Base-by-base conservation (phyloP, 352 stramenopile species). In the Globisporangium middletonii region DNA sequence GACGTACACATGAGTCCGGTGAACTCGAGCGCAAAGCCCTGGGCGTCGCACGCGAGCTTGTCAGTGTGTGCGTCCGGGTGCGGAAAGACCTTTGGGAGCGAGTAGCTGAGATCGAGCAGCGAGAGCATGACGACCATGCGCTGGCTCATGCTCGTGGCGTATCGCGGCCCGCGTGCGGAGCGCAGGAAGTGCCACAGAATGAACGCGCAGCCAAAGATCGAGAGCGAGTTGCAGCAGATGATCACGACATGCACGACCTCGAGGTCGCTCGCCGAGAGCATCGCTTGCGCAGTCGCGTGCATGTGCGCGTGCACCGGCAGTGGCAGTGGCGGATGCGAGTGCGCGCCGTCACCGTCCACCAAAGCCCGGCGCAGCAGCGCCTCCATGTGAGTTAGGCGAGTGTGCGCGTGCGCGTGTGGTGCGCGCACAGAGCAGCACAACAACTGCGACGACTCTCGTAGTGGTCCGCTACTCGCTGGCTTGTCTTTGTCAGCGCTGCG, bases 81-180 rank as follows among this genome's bases (percentile, higher is more conserved):
- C 3, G 66, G 65, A 47, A 88, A 72, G 41, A 86, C 37, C 63
- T 86, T 86, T 18, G 78, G 78, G 33, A 86, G 60, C 11, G 67
- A 71, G 33, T 80, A 66, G 2, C 64, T 64, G 2, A 81, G 60
- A 49, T 89, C 78, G n/a, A 88, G 45, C 9, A 89, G 35, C n/a
- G 78, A 81, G 46, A 90, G 74, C 67, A 84, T 73, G 45, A 75
- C 64, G 55, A 90, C 76, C 80, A 90, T 90, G 68, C 73, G 83
- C 56, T 87, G 80, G 49, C 82, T 76, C 64, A 78, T 70, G 30
- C 63, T 80, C 37, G 79, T 62, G 37, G 64, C 72, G 35, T 47
- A 55, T 7, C 37, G 35, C 13, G 47, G 35, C n/a, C 62, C 48
- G 23, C 56, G 38, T 12, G 66, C 55, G 0, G 59, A 77, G 43